Evolutionary conservation across 495 filamentous ascomycete genomes (phyloP).

Genomic region (Pseudomonodictys pantanalensis): DNA sequence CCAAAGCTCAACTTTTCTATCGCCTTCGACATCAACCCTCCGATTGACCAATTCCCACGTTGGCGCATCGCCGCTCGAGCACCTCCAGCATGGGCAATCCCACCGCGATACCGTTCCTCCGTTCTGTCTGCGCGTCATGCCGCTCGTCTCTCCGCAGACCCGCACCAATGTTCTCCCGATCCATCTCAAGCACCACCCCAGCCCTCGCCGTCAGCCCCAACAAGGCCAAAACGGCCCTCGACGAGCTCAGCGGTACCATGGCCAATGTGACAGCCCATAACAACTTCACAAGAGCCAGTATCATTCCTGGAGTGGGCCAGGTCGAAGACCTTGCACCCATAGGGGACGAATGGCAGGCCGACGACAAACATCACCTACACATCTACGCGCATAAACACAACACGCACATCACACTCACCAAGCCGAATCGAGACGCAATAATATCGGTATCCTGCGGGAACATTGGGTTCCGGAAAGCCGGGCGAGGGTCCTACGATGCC

Average conservation of each 20-base stretch:
- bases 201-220: constrained; percentile 1
- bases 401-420: constrained; percentile 82
- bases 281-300: background rate
- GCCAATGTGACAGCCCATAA: background rate
- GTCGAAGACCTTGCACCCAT: constrained; percentile 4
- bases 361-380: constrained; percentile 75
- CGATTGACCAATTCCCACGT: background rate
- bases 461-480: constrained; percentile 78
- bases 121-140: constrained; percentile 28
- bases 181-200: constrained; percentile 13
- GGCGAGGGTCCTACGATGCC: constrained; percentile 80
- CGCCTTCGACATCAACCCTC: background rate
- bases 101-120: constrained; percentile 11
- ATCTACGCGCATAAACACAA: constrained; percentile 87
- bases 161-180: constrained; percentile 6
- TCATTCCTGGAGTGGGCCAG: background rate
- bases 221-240: background rate
- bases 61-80: constrained; percentile 1
- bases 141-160: background rate
- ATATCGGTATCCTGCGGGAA: constrained; percentile 76
- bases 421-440: constrained; percentile 71
- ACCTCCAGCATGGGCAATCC: constrained; percentile 18
- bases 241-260: background rate
- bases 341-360: constrained; percentile 5
- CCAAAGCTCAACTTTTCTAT: constrained; percentile 2